Base-by-base conservation (phyloP, 805 yeast genomes). In the Myxozyma vanderwaltii region DNA sequence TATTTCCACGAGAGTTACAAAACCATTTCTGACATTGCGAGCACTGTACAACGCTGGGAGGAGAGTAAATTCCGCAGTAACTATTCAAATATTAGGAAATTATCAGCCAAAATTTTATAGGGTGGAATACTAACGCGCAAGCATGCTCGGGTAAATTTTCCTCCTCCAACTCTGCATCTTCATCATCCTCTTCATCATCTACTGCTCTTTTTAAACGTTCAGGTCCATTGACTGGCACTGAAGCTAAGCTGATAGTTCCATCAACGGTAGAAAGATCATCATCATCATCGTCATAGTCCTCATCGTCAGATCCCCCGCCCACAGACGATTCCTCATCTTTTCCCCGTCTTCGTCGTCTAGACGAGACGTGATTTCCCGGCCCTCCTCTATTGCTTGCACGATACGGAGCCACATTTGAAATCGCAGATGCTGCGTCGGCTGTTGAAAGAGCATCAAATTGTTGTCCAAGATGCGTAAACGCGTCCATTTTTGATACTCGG, bases 11-110 rank as follows among this genome's bases (percentile, higher is more conserved):
- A 13, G 88, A 81, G 70, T 91, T 91, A 76, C 97, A 91, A 71
- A 91, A 91, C 97, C 97, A 91, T 70, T 84, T 86, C 66, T 82
- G 74, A 73, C 97, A 91, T 4, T 79, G 77, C 59, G 82, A 81
- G 75, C 97, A 91, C 65, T 86, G 84, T 43, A 88, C 87, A 13
- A 90, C 87, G 49, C 86, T 79, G 4, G 81, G 71, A 1, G 89
- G 80, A 8, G 82, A 72, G 60, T 83, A 83, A 27, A 89, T 77
- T 1, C 91, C 94, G 75, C 97, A 91, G 72, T 91, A 91, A 2
- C 71, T 68, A 63, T 51, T 57, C 12, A 19, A 17, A 19, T n/a
- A 44, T 17, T 4, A 38, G 17, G 1, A 4, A 2, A 17, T 21
- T 38, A 10, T n/a, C n/a, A n/a, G n/a, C n/a, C n/a, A n/a, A n/a